Evolutionary conservation across 768 basidiomycete genomes (phyloP).

Genomic region (Lentinula boryana): DNA sequence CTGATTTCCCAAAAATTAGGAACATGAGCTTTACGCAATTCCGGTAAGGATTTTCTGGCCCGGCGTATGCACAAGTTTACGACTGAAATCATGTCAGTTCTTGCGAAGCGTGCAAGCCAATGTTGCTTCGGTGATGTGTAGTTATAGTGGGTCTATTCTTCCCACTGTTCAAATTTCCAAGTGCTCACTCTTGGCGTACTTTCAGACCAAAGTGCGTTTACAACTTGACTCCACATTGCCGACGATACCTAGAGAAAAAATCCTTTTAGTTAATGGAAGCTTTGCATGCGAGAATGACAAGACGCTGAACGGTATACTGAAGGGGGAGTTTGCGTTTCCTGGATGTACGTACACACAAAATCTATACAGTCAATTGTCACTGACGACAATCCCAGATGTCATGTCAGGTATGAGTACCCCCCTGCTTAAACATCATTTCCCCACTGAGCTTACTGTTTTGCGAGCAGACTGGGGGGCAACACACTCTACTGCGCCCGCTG

Average conservation of each 20-base stretch:
- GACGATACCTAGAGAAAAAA: slow-evolving; percentile 9
- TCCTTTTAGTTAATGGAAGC: slow-evolving; percentile 40
- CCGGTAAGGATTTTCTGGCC: slow-evolving; percentile 27
- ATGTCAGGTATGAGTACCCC: slow-evolving; percentile 32
- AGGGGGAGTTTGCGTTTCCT: slow-evolving; percentile 62
- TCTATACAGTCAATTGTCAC: not conserved
- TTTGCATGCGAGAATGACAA: slow-evolving; percentile 63
- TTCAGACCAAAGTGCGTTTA: slow-evolving; percentile 16
- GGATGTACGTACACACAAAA: slow-evolving; percentile 37
- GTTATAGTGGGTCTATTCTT: slow-evolving; percentile 29
- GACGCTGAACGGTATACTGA: slow-evolving; percentile 53
- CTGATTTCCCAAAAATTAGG: not conserved
- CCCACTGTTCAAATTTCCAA: not conserved
- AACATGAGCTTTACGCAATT: slow-evolving; percentile 54
- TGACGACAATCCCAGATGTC: slow-evolving; percentile 24
- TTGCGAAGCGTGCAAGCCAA: slow-evolving; percentile 58
- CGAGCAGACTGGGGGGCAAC: slow-evolving; percentile 64
- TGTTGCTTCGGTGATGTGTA: slow-evolving; percentile 64
- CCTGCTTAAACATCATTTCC: not conserved
- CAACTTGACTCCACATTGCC: not conserved
- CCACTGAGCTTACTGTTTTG: not conserved
- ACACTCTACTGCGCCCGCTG: slow-evolving; percentile 42
- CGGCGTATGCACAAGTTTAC: not conserved
- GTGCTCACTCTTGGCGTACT: not conserved
- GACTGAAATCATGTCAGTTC: slow-evolving; percentile 23